Evolutionary conservation across 1,284 basidiomycete genomes (phyloP).

Genomic region (Pulveroboletus sp.): DNA sequence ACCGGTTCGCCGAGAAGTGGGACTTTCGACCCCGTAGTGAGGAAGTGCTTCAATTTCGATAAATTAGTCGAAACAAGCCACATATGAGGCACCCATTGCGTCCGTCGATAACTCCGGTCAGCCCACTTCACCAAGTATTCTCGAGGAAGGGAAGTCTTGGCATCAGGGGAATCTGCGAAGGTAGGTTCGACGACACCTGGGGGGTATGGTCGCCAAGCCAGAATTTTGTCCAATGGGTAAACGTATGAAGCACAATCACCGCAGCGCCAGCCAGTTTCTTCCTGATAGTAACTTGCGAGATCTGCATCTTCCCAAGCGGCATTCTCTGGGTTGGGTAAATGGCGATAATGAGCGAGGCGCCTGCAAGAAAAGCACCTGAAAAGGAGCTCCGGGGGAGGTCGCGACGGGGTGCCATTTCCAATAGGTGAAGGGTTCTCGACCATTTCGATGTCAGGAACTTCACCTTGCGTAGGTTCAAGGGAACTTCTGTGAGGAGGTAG

Average conservation of each 20-base stretch:
- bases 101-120: constrained; percentile 72
- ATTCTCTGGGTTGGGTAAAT: constrained; percentile 56
- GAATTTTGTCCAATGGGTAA: constrained; percentile 79
- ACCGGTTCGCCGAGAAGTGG: constrained; percentile 55
- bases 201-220: constrained; percentile 88
- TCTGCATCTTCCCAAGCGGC: constrained; percentile 43
- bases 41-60: constrained; percentile 74
- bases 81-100: constrained; percentile 88
- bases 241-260: constrained; percentile 76
- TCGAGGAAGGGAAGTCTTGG: constrained; percentile 66
- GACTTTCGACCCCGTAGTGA: constrained; percentile 69
- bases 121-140: constrained; percentile 92
- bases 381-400: constrained; percentile 49
- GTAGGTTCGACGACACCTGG: constrained; percentile 56
- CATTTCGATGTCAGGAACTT: constrained; percentile 37
- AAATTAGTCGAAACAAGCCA: constrained; percentile 73
- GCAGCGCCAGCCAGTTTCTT: constrained; percentile 69
- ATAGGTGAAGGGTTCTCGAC: constrained; percentile 27
- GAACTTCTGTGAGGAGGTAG: constrained; percentile 15
- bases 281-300: constrained; percentile 67
- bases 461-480: constrained; percentile 12
- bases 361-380: constrained; percentile 84
- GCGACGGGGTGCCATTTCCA: constrained; percentile 11
- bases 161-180: constrained; percentile 48
- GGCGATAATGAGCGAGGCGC: constrained; percentile 77